Evolutionary conservation across 192 early-diverging fungal species (phyloP), one percentile per base, ranked within the genome.

Genomic region (Coemansia asiatica): DNA sequence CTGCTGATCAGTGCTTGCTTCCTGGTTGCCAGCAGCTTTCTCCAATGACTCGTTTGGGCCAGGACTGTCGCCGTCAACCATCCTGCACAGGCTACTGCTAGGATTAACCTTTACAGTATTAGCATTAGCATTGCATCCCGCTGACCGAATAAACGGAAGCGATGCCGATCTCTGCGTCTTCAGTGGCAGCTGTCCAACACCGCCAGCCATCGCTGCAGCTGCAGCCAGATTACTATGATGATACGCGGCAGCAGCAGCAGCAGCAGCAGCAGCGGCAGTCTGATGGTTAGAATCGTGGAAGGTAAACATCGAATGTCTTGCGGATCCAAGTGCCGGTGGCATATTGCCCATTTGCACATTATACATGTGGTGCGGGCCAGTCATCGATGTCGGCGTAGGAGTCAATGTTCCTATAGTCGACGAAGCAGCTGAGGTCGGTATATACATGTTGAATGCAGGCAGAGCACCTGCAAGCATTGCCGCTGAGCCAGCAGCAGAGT

Each of bases 101-200:
- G 60, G 63, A 35, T 66, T 75, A 18, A 29, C 63, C 60, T 75
- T 75, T 2, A 38, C 49, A 1, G 50, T 21, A 6, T 16, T 25
- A 13, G 60, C 48, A 36, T 29, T 40, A 22, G 33, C 51, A 22
- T 19, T 60, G 31, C 44, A 60, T 0, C 63, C 38, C 6, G 47
- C 66, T 22, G 73, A 21, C 48, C 69, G 72, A 22, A 81, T 75
- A 40, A 74, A 81, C 21, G 79, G 79, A 15, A 81, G 79, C 12
- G 79, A 81, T 5, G 79, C 79, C 19, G 79, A 81, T 3, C 79
- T 73, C 64, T 81, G 79, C 4, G 79, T 81, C 70, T 81, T 81
- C 27, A 75, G 44, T 12, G 68, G 71, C 54, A 66, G 55, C 4
- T 66, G 60, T 8, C 63, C 61, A 2, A 61, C 62, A 4, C 48